Conservation (phyloP, 2,329 filamentous ascomycete genomes). For the Aspergillus uvarum region DNA sequence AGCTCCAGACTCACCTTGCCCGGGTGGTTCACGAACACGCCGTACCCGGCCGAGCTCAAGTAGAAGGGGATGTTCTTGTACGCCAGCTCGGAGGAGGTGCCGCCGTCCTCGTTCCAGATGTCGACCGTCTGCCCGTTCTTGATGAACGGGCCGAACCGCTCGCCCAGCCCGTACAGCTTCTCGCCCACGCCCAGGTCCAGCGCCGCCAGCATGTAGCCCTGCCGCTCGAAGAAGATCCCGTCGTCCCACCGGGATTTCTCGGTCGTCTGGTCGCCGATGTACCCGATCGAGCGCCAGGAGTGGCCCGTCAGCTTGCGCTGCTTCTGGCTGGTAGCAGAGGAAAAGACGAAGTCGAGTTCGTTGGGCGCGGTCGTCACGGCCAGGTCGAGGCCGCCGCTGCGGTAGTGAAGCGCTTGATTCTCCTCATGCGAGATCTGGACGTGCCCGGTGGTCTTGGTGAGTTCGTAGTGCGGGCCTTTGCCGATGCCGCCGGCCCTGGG, state of each 20-base stretch:
- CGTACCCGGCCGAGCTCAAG: slow-evolving; percentile 65
- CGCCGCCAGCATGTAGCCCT: slow-evolving; percentile 43
- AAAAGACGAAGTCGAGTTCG: slow-evolving; percentile 34
- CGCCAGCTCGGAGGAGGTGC: slow-evolving; percentile 41
- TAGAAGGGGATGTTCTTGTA: slow-evolving; percentile 47
- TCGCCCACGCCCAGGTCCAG: slow-evolving; percentile 53
- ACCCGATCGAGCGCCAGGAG: slow-evolving; percentile 42
- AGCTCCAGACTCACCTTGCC: slow-evolving; percentile 71
- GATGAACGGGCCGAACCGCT: slow-evolving; percentile 74
- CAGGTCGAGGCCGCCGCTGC: slow-evolving; percentile 34
- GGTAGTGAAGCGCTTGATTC: slow-evolving; percentile 29
- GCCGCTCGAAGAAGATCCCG: slow-evolving; percentile 38
- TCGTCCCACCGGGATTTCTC: slow-evolving; percentile 34
- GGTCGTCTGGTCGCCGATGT: slow-evolving; percentile 36
- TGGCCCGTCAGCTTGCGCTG: slow-evolving; percentile 41
- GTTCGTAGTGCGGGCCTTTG: slow-evolving; percentile 38
- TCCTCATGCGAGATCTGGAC: slow-evolving; percentile 29
- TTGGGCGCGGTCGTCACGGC: slow-evolving; percentile 37
- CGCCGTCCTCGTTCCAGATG: slow-evolving; percentile 61
- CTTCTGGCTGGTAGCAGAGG: slow-evolving; percentile 24
- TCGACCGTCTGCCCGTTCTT: slow-evolving; percentile 70
- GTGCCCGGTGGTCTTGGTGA: slow-evolving; percentile 29
- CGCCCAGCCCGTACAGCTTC: slow-evolving; percentile 71
- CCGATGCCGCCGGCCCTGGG: slow-evolving; percentile 37
- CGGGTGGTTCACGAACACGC: slow-evolving; percentile 71